phyloP scores from a whole-genome alignment of 495 filamentous ascomycete genomes.

The Trypethelium eluteriae region DNA sequence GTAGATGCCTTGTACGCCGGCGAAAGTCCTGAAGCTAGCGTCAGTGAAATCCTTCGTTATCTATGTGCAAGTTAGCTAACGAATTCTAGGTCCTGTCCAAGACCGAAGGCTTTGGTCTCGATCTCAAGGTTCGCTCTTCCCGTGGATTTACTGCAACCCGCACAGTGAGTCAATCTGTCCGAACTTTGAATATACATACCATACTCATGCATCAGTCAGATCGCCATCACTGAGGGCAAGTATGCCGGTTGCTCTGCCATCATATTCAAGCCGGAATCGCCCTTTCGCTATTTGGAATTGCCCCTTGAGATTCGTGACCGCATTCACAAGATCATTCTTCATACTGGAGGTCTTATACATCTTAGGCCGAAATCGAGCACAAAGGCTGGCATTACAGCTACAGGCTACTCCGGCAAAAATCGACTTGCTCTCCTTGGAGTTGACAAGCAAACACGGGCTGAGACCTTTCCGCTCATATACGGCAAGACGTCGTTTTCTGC shows the following conservation, averaged over 20 bases:
- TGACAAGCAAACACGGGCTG: constrained; percentile 13
- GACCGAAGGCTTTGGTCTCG: constrained; percentile 12
- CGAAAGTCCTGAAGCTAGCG: constrained; percentile 12
- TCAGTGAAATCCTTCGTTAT: neutral
- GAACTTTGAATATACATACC: neutral
- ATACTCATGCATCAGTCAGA: neutral
- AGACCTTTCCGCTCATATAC: neutral
- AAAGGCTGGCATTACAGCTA: constrained; percentile 16
- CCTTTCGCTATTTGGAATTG: constrained; percentile 22
- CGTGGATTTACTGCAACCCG: constrained; percentile 18
- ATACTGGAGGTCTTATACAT: constrained; percentile 15
- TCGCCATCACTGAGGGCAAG: constrained; percentile 18
- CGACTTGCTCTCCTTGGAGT: constrained; percentile 21
- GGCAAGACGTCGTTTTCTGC: neutral
- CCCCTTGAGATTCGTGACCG: constrained; percentile 20
- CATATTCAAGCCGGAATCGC: constrained; percentile 20
- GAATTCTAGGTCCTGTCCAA: neutral
- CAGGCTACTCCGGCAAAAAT: constrained; percentile 22
- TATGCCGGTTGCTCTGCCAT: constrained; percentile 21
- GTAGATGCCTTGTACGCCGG: constrained; percentile 20
- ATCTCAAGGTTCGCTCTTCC: constrained; percentile 19
- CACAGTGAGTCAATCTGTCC: constrained; percentile 17
- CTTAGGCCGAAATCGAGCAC: constrained; percentile 12
- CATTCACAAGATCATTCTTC: constrained; percentile 24
- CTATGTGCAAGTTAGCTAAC: neutral